Base-by-base conservation (phyloP, 2,329 filamentous ascomycete genomes). In the Colletotrichum liriopes region DNA sequence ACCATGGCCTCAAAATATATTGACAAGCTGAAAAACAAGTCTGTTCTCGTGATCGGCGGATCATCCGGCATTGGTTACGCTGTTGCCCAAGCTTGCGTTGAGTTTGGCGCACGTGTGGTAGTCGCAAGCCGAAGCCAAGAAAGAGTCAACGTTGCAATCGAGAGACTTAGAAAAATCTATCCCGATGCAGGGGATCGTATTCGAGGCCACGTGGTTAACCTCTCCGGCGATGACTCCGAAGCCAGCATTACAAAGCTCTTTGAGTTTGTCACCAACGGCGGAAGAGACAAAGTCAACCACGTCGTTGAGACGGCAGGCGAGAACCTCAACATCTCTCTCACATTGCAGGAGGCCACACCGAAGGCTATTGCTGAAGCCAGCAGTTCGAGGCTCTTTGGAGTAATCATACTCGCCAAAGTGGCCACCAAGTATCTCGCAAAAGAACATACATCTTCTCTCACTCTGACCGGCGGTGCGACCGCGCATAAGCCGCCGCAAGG, bases 51-150 rank as follows among this genome's bases (percentile, higher is more conserved):
- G 76, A 84, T 93, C 59, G 91, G 91, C 55, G 92, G 90, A 51
- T 88, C 89, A 2, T 86, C 87, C 20, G 91, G 91, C 62, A 90
- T 93, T 51, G 91, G 91, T 39, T 90, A 86, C 74, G 85, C 82
- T 66, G 88, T 91, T 14, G 90, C 91, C 63, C 86, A 91, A 82
- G 87, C 86, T 2, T 82, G 84, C 18, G 78, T 92, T 51, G 87
- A 88, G 65, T 82, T 86, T 70, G 89, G 89, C 43, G 88, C 87
- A 49, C 79, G 78, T 20, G 87, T 93, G 18, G 86, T 84, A 56
- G 86, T 93, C 76, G 87, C 88, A 23, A 90, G 88, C 3, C 88
- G 86, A 56, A 92, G 84, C 89, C 90, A 92, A 2, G 84, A 83
- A n/a, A 79, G 78, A 23, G 82, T 81, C 5, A 81, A 81, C 2